Evolutionary conservation across 108 stramenopile genomes (phyloP).

Genomic region (Skeletonema marinoi): DNA sequence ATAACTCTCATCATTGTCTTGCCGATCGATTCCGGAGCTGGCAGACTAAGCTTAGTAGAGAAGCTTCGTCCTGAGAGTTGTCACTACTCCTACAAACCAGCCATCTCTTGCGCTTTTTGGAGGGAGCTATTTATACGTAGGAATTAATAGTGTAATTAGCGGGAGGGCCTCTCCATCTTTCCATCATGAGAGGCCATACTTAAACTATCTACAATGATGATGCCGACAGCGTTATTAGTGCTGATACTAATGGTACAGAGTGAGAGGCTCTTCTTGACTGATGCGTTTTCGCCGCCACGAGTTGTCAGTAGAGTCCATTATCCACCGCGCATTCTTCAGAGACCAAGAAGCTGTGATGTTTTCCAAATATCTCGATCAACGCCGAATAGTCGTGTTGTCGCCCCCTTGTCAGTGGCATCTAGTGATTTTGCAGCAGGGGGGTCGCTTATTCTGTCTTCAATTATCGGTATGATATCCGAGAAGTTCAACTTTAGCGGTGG

Average conservation of each 20-base stretch:
- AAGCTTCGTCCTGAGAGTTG: too few relatives aligned
- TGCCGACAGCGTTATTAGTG: neutral
- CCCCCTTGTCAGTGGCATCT: neutral
- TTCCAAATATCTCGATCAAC: neutral
- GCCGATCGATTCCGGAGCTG: too few relatives aligned
- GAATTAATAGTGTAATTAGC: too few relatives aligned
- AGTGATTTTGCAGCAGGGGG: conserved; percentile 19
- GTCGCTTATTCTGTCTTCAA: neutral
- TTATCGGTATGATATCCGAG: conserved; percentile 14
- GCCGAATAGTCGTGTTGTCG: neutral
- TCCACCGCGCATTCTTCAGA: neutral
- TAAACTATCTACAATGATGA: neutral
- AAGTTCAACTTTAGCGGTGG: conserved; percentile 31
- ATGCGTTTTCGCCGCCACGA: neutral
- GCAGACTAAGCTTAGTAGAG: too few relatives aligned
- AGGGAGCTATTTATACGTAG: too few relatives aligned
- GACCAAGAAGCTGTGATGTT: neutral
- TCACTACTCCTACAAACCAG: too few relatives aligned
- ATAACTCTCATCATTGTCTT: too few relatives aligned
- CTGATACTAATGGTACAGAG: neutral
- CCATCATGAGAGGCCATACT: too few relatives aligned
- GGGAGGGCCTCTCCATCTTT: too few relatives aligned
- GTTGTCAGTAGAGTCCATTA: neutral
- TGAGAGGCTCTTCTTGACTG: neutral
- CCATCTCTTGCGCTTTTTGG: too few relatives aligned